phyloP scores from a whole-genome alignment of 2,329 filamentous ascomycete species.

The Orbilia quercus region DNA sequence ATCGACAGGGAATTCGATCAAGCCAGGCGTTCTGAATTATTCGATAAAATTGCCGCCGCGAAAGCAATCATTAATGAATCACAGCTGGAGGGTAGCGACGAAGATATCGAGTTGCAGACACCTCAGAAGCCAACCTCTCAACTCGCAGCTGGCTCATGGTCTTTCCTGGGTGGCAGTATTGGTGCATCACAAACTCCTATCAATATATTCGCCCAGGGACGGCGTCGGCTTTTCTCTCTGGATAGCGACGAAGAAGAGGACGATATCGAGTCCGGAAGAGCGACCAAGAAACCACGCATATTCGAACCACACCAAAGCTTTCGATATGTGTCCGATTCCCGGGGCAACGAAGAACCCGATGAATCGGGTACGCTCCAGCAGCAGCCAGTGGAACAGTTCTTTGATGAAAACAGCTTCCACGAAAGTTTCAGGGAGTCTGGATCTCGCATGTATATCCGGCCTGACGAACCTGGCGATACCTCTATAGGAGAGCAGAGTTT shows the following conservation, averaged over 20 bases:
- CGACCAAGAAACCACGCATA: conserved; percentile 30
- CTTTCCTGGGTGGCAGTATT: conserved; percentile 25
- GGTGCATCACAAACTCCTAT: conserved; percentile 28
- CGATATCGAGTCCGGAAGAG: conserved; percentile 24
- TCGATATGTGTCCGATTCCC: conserved; percentile 45
- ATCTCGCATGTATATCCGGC: conserved; percentile 36
- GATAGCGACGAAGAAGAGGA: conserved; percentile 50
- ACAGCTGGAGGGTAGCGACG: conserved; percentile 23
- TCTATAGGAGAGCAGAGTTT: conserved; percentile 21
- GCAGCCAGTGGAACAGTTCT: conserved; percentile 34
- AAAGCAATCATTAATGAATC: conserved; percentile 46
- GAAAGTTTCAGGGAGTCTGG: conserved; percentile 41
- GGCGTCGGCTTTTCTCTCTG: conserved; percentile 28
- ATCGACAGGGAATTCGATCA: conserved; percentile 38
- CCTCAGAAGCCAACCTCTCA: conserved; percentile 31
- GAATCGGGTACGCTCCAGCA: conserved; percentile 10
- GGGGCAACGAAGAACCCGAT: conserved; percentile 5
- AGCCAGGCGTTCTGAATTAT: conserved; percentile 32
- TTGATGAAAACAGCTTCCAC: conserved; percentile 49
- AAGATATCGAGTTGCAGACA: conserved; percentile 14
- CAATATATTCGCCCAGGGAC: conserved; percentile 52
- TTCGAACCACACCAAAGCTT: conserved; percentile 49
- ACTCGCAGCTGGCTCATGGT: conserved; percentile 34
- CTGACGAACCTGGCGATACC: conserved; percentile 27
- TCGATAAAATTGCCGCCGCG: conserved; percentile 46